These are phyloP conservation scores for Onygenales sp. DNA, from an alignment of 2,329 filamentous ascomycete species.

Conservation along the genomic window DNA sequence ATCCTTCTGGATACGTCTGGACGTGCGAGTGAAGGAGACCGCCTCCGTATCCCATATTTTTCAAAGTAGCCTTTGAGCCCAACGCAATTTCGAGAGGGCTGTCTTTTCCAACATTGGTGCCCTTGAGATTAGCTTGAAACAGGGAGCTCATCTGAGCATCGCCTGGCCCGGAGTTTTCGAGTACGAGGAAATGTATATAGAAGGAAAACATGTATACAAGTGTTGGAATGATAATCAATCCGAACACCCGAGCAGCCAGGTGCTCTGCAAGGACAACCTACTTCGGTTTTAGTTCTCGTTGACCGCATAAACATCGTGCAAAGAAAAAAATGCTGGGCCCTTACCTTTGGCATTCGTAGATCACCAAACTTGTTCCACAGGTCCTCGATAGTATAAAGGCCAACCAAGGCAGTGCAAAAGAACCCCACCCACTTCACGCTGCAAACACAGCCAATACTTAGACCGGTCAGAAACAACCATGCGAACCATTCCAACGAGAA, in stretches of 20 bases:
- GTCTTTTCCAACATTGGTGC: conserved; percentile 87
- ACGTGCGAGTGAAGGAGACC: conserved; percentile 93
- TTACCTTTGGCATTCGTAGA: conserved; percentile 74
- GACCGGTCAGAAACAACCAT: conserved; percentile 86
- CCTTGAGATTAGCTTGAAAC: conserved; percentile 92
- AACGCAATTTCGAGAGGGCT: conserved; percentile 86
- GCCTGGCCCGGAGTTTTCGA: conserved; percentile 87
- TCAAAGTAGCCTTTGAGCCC: conserved; percentile 83
- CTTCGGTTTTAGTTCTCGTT: conserved; percentile 18
- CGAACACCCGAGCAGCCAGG: conserved; percentile 67
- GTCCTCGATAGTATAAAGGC: conserved; percentile 91
- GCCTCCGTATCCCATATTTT: conserved; percentile 99
- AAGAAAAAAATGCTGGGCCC: not conserved
- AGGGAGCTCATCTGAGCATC: conserved; percentile 99
- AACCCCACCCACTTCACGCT: conserved; percentile 98
- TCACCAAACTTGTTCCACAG: conserved; percentile 98
- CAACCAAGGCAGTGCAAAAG: conserved; percentile 90
- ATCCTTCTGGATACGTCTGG: conserved; percentile 92
- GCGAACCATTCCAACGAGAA: conserved; percentile 89
- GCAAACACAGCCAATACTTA: conserved; percentile 96
- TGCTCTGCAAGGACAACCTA: conserved; percentile 64
- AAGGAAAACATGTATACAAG: conserved; percentile 95
- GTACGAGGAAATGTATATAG: conserved; percentile 84
- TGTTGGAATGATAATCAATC: conserved; percentile 79
- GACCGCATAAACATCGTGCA: conserved; percentile 12